Base-by-base conservation (phyloP, 176 grass and related monocot species). In the Oryza officinalis region DNA sequence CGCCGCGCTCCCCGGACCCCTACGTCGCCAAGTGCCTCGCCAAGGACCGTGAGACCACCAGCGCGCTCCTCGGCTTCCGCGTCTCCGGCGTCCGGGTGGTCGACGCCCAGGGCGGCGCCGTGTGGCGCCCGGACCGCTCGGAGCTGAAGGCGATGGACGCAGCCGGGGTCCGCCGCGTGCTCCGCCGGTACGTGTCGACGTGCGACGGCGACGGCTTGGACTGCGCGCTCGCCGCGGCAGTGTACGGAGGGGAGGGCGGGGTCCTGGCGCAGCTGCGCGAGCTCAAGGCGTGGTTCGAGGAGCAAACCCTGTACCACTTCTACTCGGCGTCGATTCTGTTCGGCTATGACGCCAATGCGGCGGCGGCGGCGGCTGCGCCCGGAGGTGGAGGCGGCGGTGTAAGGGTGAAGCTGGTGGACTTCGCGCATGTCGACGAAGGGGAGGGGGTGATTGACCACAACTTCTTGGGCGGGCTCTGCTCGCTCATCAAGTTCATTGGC, bases 251-350 rank as follows among this genome's bases (percentile, higher is more conserved):
- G 5, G 66, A 88, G 14, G 84, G 85, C 8, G 91, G 91, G 2
- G 78, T 98, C 59, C 27, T 98, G 28, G 88, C 91, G 26, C 93
- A 95, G 87, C 80, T 98, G 83, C 50, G 67, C 15, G 89, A 98
- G 80, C 85, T 98, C 4, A 98, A 95, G 87, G 81, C 79, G 47
- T 98, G 96, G 96, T 98, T 98, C 71, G 93, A 95, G 73, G 87
- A 86, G 83, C 91, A 98, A 74, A 94, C 93, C 13, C 12, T 98
- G 28, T 98, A 92, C 93, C 93, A 92, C 68, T 98, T 98, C 83
- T 95, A 95, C 80, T 95, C 93, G 41, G 84, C 82, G n/a, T 98
- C 96, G 1, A 30, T 95, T 37, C 72, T 98, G 60, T 28, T 98
- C 13, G 35, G 82, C 26, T 98, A 95, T n/a, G 96, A 94, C 71